Evolutionary conservation across 768 basidiomycete species (phyloP).

Genomic region (Auriscalpium vulgare): DNA sequence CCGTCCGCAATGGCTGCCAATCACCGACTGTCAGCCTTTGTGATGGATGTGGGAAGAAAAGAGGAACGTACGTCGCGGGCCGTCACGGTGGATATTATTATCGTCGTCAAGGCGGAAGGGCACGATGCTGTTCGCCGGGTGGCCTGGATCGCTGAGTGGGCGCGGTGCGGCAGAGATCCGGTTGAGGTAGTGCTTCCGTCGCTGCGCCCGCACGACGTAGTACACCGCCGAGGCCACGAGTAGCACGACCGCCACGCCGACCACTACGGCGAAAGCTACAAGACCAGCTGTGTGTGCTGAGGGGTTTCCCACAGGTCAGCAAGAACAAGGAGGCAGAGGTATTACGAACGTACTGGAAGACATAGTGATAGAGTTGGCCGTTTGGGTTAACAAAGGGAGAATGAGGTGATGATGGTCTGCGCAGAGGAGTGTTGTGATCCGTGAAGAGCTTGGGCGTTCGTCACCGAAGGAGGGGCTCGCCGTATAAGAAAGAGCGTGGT

Average conservation of each 20-base stretch:
- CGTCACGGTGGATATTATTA: no score
- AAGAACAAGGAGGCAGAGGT: background rate
- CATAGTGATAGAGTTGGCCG: background rate
- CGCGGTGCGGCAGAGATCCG: background rate
- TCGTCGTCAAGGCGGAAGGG: background rate
- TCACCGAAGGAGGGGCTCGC: background rate
- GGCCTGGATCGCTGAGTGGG: background rate
- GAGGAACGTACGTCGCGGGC: background rate
- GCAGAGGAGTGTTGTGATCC: background rate
- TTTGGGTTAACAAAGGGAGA: background rate
- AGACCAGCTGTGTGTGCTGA: background rate
- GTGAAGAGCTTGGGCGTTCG: background rate
- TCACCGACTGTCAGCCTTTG: no score
- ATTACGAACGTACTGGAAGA: background rate
- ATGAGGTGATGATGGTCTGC: background rate
- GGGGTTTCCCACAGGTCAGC: no score
- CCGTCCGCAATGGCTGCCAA: background rate
- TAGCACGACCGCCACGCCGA: background rate
- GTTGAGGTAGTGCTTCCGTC: background rate
- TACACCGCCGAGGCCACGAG: background rate
- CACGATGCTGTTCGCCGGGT: slow-evolving; percentile 1
- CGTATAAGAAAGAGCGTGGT: background rate
- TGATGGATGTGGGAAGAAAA: background rate
- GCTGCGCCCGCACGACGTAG: background rate
- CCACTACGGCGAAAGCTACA: background rate